Evolutionary conservation across 306 rosid genomes (phyloP).

Genomic region (Begonia loranthoides): DNA sequence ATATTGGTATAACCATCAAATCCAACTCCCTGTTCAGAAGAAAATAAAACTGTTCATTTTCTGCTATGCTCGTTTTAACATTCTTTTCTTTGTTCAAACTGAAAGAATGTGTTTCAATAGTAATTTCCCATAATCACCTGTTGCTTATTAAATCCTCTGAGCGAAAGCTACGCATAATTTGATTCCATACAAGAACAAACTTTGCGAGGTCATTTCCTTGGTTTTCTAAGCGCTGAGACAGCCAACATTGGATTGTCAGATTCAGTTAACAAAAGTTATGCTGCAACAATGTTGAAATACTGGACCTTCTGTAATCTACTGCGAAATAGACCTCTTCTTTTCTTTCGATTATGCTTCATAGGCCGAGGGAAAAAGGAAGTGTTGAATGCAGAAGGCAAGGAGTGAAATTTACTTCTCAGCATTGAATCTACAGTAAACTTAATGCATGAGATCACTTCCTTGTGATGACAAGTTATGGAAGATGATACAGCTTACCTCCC

Average conservation of each 20-base stretch:
- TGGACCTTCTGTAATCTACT: slow-evolving; percentile 53
- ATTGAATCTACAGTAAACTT: slow-evolving; percentile 53
- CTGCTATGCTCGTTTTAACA: neutral
- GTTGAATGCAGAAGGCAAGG: slow-evolving; percentile 85
- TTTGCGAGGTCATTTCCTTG: slow-evolving; percentile 47
- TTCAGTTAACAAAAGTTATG: neutral
- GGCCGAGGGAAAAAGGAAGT: slow-evolving; percentile 56
- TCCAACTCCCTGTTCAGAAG: slow-evolving; percentile 51
- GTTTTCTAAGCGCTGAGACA: slow-evolving; percentile 36
- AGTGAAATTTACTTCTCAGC: slow-evolving; percentile 84
- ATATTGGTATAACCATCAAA: slow-evolving; percentile 85
- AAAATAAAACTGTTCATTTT: neutral
- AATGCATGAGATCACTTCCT: slow-evolving; percentile 16
- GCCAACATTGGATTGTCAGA: slow-evolving; percentile 10
- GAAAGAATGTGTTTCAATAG: neutral
- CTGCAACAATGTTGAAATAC: slow-evolving; percentile 9
- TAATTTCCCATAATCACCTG: slow-evolving; percentile 27
- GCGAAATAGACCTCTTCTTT: slow-evolving; percentile 46
- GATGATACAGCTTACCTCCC: slow-evolving; percentile 50
- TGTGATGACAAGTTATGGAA: slow-evolving; percentile 9
- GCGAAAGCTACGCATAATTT: slow-evolving; percentile 56
- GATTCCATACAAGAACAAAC: slow-evolving; percentile 90
- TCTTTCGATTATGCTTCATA: slow-evolving; percentile 39
- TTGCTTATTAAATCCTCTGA: slow-evolving; percentile 71
- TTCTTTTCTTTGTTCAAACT: neutral